These are phyloP conservation scores for Microsporum ferrugineum DNA, from an alignment of 2,329 filamentous ascomycete species.

Conservation along the genomic window DNA sequence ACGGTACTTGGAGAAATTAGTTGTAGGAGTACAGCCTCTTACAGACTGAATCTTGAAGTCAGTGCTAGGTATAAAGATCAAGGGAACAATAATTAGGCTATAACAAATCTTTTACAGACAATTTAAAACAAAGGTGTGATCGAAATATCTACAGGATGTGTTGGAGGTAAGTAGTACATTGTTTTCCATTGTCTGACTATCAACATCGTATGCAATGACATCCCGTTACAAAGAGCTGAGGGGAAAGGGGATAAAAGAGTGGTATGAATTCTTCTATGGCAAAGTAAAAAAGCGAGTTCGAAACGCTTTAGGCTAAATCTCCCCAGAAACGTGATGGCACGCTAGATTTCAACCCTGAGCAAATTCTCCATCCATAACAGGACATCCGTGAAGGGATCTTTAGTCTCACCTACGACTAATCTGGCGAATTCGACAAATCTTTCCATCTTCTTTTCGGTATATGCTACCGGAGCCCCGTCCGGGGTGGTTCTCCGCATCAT, in stretches of 20 bases:
- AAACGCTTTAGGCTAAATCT: neutral
- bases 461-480: neutral
- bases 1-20: too few relatives aligned
- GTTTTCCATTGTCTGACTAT: neutral
- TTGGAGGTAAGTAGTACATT: neutral
- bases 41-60: too few relatives aligned
- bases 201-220: neutral
- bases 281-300: neutral
- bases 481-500: constrained; percentile 19
- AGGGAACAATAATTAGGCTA: too few relatives aligned
- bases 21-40: neutral
- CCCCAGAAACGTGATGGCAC: neutral
- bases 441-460: constrained; percentile 21
- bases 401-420: constrained; percentile 33
- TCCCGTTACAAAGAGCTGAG: neutral
- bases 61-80: too few relatives aligned
- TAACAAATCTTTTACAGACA: too few relatives aligned
- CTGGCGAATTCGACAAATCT: constrained; percentile 42
- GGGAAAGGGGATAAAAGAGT: neutral
- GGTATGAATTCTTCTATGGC: neutral
- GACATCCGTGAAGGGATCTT: constrained; percentile 20
- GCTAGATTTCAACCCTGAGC: constrained; percentile 32
- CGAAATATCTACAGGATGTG: neutral
- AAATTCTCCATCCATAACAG: constrained; percentile 27
- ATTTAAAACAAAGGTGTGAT: too few relatives aligned